These are phyloP conservation scores for Chlamydomonas eustigma DNA, from an alignment of 139 green algal species.

Conservation along the genomic window DNA sequence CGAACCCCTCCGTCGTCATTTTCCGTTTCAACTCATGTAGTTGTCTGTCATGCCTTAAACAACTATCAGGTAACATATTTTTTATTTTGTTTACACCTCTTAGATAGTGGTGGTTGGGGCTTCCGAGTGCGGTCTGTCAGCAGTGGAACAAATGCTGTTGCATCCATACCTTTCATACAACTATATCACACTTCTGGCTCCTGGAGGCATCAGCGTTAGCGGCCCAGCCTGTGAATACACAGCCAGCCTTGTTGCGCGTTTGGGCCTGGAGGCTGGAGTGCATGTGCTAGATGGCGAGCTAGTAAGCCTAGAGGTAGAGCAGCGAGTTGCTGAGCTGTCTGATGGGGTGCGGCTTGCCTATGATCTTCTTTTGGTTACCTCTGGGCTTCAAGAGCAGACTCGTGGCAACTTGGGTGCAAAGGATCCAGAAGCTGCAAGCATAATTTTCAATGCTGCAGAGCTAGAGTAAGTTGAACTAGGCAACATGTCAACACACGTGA, in stretches of 20 bases:
- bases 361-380: slow-evolving; percentile 48
- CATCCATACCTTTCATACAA: slow-evolving; percentile 45
- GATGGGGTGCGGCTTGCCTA: slow-evolving; percentile 41
- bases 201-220: slow-evolving; percentile 29
- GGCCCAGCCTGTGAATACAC: slow-evolving; percentile 45
- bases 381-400: slow-evolving; percentile 42
- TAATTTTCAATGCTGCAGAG: slow-evolving; percentile 33
- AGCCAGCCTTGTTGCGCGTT: slow-evolving; percentile 22
- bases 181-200: slow-evolving; percentile 57
- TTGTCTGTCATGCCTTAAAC: too few species aligned
- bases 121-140: slow-evolving; percentile 53
- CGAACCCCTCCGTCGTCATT: too few species aligned
- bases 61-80: background rate
- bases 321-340: slow-evolving; percentile 17
- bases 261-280: slow-evolving; percentile 50
- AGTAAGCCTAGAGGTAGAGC: slow-evolving; percentile 38
- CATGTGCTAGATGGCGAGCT: slow-evolving; percentile 53
- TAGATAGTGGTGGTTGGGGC: slow-evolving; percentile 62
- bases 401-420: slow-evolving; percentile 12
- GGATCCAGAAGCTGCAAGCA: slow-evolving; percentile 28
- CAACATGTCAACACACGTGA: too few species aligned
- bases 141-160: slow-evolving; percentile 59
- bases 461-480: slow-evolving; percentile 25
- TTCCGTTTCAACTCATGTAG: too few species aligned
- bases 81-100: background rate